Conservation (phyloP, 1,284 basidiomycete species). For the Puccinia coronata region DNA sequence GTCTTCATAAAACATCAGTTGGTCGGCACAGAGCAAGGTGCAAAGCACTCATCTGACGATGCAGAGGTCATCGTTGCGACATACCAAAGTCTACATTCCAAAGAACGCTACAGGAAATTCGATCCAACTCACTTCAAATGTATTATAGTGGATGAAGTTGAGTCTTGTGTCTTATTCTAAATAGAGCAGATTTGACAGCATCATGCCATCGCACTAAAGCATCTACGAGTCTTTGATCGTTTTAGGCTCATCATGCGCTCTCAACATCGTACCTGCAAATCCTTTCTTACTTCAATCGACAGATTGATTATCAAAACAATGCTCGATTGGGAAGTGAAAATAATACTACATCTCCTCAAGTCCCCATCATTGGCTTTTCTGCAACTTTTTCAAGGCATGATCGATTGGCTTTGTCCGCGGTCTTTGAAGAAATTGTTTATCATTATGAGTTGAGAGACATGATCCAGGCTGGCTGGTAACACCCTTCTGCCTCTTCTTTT, state of each 20-base stretch:
- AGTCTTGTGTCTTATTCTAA: neutral
- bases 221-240: neutral
- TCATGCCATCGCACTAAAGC: neutral
- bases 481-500: neutral
- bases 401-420: slow-evolving; percentile 79
- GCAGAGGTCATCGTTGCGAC: slow-evolving; percentile 91
- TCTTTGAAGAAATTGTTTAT: slow-evolving; percentile 89
- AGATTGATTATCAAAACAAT: slow-evolving; percentile 54
- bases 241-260: slow-evolving; percentile 82
- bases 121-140: slow-evolving; percentile 72
- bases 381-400: slow-evolving; percentile 93
- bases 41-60: slow-evolving; percentile 71
- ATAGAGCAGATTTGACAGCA: neutral
- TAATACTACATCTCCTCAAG: slow-evolving; percentile 53
- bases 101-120: slow-evolving; percentile 75
- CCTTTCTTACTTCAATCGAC: slow-evolving; percentile 71
- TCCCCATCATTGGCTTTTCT: slow-evolving; percentile 91
- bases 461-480: slow-evolving; percentile 85
- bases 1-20: slow-evolving; percentile 52
- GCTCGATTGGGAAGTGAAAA: slow-evolving; percentile 5
- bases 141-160: slow-evolving; percentile 77
- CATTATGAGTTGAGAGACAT: slow-evolving; percentile 71
- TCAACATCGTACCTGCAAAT: slow-evolving; percentile 80
- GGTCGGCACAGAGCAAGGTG: slow-evolving; percentile 90
- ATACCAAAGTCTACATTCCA: slow-evolving; percentile 78